These are phyloP conservation scores for Epichloe glyceriae DNA, from an alignment of 2,329 filamentous ascomycete genomes.

Conservation along the genomic window DNA sequence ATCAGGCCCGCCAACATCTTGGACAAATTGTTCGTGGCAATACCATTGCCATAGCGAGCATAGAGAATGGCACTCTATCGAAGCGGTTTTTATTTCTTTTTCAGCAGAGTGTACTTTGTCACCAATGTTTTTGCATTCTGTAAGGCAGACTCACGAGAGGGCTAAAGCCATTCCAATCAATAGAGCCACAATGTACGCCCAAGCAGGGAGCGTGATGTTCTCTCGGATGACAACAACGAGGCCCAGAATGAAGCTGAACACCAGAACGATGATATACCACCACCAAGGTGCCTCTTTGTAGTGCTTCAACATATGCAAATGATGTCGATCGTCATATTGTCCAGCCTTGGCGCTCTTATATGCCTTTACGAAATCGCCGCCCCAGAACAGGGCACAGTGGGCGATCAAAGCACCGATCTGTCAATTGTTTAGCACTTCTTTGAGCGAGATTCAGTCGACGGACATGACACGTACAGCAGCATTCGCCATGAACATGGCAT, in stretches of 20 bases:
- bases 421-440: too few relatives aligned
- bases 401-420: slow-evolving; percentile 41
- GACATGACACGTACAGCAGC: slow-evolving; percentile 30
- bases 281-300: slow-evolving; percentile 33
- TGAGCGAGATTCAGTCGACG: background rate
- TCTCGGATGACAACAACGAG: slow-evolving; percentile 22
- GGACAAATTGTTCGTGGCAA: slow-evolving; percentile 29
- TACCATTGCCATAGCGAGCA: slow-evolving; percentile 41
- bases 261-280: slow-evolving; percentile 22
- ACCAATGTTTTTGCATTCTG: background rate
- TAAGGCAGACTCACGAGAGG: background rate
- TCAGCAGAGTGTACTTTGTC: background rate
- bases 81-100: background rate
- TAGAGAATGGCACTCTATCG: slow-evolving; percentile 38
- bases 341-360: slow-evolving; percentile 23
- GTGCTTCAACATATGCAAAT: slow-evolving; percentile 36
- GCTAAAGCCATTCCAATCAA: slow-evolving; percentile 12
- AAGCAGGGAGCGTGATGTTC: slow-evolving; percentile 21
- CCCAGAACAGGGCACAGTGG: slow-evolving; percentile 42
- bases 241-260: slow-evolving; percentile 20
- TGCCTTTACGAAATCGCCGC: slow-evolving; percentile 33
- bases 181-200: slow-evolving; percentile 23
- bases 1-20: slow-evolving; percentile 42
- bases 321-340: slow-evolving; percentile 35
- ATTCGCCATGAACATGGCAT: slow-evolving; percentile 42